These are phyloP conservation scores for Arthrobotrys sphaeroides DNA, from an alignment of 2,329 filamentous ascomycete genomes.

Conservation along the genomic window DNA sequence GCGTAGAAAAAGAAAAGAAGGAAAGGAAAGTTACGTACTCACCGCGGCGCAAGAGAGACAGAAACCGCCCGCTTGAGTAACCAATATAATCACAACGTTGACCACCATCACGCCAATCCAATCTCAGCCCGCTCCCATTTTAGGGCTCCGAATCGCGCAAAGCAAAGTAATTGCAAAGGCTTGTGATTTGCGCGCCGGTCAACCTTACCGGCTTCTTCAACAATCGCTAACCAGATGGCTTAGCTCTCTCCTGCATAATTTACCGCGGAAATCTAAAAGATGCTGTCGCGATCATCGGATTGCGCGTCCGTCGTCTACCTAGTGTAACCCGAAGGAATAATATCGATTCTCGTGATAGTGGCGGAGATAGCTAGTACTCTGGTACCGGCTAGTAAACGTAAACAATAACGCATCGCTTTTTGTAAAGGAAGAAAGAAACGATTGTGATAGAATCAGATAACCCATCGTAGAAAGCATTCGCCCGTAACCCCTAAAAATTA, in stretches of 20 bases:
- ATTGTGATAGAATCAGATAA: no score
- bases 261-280: background rate
- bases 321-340: no score
- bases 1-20: background rate
- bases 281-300: background rate
- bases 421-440: background rate
- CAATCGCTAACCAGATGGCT: background rate
- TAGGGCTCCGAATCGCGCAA: slow-evolving; percentile 41
- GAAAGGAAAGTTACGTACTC: background rate
- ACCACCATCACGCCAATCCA: no score
- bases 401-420: background rate
- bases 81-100: background rate
- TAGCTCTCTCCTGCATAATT: background rate
- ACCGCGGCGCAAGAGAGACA: background rate
- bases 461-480: no score
- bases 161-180: no score
- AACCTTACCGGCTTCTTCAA: background rate
- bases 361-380: no score
- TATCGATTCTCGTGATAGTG: no score
- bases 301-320: no score
- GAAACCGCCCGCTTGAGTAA: no score
- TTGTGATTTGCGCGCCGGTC: no score
- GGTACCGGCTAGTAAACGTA: no score
- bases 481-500: no score
- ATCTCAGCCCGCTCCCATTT: background rate